These are phyloP conservation scores for Hygrophorus russula DNA, from an alignment of 768 basidiomycete genomes.

Conservation along the genomic window DNA sequence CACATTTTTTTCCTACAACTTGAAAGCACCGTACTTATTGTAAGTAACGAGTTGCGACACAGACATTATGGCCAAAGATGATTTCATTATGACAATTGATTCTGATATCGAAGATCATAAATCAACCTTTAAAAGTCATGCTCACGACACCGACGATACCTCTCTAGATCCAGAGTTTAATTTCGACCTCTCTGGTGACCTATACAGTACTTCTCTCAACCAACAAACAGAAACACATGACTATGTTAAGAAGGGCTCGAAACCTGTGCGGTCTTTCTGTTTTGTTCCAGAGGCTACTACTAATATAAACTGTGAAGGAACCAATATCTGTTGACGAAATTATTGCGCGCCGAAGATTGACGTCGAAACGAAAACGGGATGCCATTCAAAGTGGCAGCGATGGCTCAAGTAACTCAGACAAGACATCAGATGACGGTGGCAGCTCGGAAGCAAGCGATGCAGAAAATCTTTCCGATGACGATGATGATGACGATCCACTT, in stretches of 20 bases:
- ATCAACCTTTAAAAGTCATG: constrained; percentile 14
- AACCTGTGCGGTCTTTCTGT: constrained; percentile 36
- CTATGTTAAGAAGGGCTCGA: constrained; percentile 49
- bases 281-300: constrained; percentile 4
- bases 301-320: constrained; percentile 26
- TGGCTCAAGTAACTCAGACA: constrained; percentile 26
- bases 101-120: constrained; percentile 56
- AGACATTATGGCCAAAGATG: constrained; percentile 26
- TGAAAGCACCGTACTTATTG: no score
- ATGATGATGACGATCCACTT: constrained; percentile 20
- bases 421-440: constrained; percentile 20
- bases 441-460: constrained; percentile 13
- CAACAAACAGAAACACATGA: constrained; percentile 33
- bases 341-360: constrained; percentile 59
- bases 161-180: constrained; percentile 72
- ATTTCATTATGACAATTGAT: constrained; percentile 79
- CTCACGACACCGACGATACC: constrained; percentile 36
- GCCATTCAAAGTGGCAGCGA: constrained; percentile 26
- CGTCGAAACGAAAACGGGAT: constrained; percentile 56
- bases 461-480: constrained; percentile 14
- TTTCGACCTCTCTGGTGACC: constrained; percentile 71
- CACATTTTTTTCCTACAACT: no score
- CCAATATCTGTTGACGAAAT: constrained; percentile 91
- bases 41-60: neutral
- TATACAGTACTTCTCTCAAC: constrained; percentile 44